Conservation (phyloP, 1,139 yeast genomes). For the Barnettozyma hawaiiensis region DNA sequence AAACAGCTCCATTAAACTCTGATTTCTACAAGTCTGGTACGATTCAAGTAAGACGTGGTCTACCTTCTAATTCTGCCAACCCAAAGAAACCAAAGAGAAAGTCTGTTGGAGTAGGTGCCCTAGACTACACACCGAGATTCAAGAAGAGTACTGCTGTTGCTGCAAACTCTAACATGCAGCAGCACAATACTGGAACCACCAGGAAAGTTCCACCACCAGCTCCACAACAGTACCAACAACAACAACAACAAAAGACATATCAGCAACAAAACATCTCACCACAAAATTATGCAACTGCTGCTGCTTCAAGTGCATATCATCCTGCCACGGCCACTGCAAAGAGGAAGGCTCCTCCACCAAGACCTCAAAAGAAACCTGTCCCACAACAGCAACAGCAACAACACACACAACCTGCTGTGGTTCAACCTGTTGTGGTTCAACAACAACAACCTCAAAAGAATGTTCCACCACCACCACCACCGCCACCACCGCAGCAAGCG, state of each 20-base stretch:
- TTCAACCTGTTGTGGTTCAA: conserved; percentile 20
- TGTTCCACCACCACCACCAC: conserved; percentile 35
- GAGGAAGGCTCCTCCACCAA: conserved; percentile 27
- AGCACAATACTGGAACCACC: conserved; percentile 9
- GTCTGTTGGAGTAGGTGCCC: conserved; percentile 12
- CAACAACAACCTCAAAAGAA: conserved; percentile 17
- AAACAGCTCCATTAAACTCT: conserved; percentile 53
- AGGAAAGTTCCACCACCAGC: conserved; percentile 28
- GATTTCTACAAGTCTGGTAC: conserved; percentile 87
- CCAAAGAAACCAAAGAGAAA: conserved; percentile 62
- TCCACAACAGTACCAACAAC: conserved; percentile 14
- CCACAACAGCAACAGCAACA: conserved; percentile 19
- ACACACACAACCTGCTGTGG: conserved; percentile 14
- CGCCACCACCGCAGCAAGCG: conserved; percentile 66
- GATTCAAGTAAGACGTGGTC: conserved; percentile 75
- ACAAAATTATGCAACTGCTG: conserved; percentile 12
- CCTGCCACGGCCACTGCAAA: conserved; percentile 26
- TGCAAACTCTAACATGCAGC: conserved; percentile 13
- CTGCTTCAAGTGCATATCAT: conserved; percentile 16
- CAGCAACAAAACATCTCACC: conserved; percentile 12
- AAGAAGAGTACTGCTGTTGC: conserved; percentile 10
- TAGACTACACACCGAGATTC: conserved; percentile 25
- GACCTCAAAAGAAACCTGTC: conserved; percentile 29
- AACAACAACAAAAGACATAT: conserved; percentile 18
- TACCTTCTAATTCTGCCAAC: conserved; percentile 64